Conservation (phyloP, 257 asterid species). For the Eucommia ulmoides region DNA sequence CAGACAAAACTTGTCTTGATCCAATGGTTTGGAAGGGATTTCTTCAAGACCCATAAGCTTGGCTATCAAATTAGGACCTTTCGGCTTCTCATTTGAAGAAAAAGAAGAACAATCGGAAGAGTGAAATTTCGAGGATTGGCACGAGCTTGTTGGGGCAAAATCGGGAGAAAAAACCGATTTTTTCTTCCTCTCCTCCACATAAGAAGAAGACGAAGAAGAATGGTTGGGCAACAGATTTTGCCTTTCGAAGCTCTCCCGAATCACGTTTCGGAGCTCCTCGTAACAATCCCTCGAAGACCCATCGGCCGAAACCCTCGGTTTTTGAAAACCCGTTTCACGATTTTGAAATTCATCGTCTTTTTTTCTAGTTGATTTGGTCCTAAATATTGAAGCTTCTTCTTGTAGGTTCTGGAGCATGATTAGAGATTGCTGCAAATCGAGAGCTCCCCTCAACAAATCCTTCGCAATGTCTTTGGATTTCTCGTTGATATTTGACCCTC, state of each 20-base stretch:
- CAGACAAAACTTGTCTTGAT: constrained; percentile 18
- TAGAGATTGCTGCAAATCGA: constrained; percentile 52
- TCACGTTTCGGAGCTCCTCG: constrained; percentile 65
- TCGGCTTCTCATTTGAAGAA: constrained; percentile 23
- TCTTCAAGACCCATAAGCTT: constrained; percentile 76
- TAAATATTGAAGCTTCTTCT: constrained; percentile 37
- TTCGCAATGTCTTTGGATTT: constrained; percentile 31
- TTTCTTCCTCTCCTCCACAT: constrained; percentile 11
- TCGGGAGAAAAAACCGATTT: constrained; percentile 20
- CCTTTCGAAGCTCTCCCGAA: constrained; percentile 50
- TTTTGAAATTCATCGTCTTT: constrained; percentile 11
- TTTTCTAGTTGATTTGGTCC: constrained; percentile 28
- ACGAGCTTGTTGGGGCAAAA: constrained; percentile 38
- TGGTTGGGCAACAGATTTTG: constrained; percentile 39
- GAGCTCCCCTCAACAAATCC: constrained; percentile 57
- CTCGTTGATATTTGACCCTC: constrained; percentile 17
- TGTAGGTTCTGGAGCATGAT: constrained; percentile 48
- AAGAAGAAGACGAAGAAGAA: no score
- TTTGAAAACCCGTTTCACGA: constrained; percentile 19
- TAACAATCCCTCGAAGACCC: constrained; percentile 42
- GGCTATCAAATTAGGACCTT: constrained; percentile 50
- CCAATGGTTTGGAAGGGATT: constrained; percentile 14
- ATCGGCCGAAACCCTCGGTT: constrained; percentile 30
- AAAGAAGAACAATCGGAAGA: constrained; percentile 28
- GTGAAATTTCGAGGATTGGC: constrained; percentile 30